Conservation (phyloP, 78 protist genomes). For the Salpingoeca rosetta region DNA sequence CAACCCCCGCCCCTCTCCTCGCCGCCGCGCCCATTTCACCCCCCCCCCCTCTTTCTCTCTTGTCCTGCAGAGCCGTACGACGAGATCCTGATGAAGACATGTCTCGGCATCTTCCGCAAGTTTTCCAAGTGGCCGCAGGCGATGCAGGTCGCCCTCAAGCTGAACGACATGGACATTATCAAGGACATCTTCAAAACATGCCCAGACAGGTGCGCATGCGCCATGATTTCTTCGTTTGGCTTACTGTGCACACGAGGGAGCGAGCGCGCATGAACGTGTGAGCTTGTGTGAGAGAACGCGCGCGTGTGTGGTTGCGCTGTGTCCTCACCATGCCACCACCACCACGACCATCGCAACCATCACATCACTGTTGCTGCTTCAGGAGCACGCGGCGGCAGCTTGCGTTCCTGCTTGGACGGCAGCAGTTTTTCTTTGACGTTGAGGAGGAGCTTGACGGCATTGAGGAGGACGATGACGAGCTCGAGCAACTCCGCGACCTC, state of each 20-base stretch:
- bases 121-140: background rate
- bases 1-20: too few relatives aligned
- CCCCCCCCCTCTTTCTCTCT: too few relatives aligned
- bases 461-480: constrained; percentile 16
- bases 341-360: too few relatives aligned
- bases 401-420: constrained; percentile 67
- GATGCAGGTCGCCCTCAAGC: constrained; percentile 32
- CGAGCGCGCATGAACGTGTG: too few relatives aligned
- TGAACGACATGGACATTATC: constrained; percentile 1
- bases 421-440: constrained; percentile 14
- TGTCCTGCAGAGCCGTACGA: constrained; percentile 69
- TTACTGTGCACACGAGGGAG: too few relatives aligned
- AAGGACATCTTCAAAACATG: background rate
- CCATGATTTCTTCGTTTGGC: too few relatives aligned
- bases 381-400: constrained; percentile 51
- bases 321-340: too few relatives aligned
- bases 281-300: too few relatives aligned
- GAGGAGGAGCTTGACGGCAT: constrained; percentile 20
- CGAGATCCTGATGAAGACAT: constrained; percentile 29
- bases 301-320: too few relatives aligned
- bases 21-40: too few relatives aligned
- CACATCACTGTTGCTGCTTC: too few relatives aligned
- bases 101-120: constrained; percentile 28
- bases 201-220: constrained; percentile 1
- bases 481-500: constrained; percentile 35